Conservation (phyloP, 2,329 filamentous ascomycete species). For the Cytospora paraplurivora region DNA sequence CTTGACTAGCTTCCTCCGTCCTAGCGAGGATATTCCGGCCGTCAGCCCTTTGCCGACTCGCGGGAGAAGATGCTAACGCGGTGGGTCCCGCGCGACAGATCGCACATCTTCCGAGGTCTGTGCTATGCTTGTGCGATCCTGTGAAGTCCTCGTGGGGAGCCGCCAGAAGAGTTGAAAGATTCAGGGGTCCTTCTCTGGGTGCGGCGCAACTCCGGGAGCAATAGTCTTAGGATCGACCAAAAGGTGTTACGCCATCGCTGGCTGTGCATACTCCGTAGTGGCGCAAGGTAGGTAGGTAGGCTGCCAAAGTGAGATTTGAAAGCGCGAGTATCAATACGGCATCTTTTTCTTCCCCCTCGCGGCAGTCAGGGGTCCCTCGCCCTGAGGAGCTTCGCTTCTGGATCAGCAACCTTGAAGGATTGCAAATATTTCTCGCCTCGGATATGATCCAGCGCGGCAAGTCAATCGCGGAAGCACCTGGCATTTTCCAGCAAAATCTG, state of each 20-base stretch:
- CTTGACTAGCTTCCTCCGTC: not conserved
- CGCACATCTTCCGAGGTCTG: not conserved
- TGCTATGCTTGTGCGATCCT: not conserved
- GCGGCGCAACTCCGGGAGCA: not conserved
- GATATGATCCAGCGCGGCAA: not conserved
- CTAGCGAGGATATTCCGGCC: not conserved
- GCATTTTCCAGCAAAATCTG: not conserved
- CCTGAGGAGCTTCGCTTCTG: not conserved
- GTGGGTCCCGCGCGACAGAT: not conserved
- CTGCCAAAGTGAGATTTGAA: not conserved
- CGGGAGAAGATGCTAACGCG: not conserved
- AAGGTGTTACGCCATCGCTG: not conserved
- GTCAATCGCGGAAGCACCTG: not conserved
- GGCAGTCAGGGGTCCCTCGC: not conserved
- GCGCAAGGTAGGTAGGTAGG: not conserved
- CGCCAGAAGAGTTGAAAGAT: not conserved
- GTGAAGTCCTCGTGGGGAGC: not conserved
- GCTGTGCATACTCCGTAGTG: not conserved
- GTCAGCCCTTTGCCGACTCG: not conserved
- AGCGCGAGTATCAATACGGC: not conserved
- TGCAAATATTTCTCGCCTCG: not conserved
- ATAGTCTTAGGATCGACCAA: not conserved
- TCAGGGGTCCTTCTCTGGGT: not conserved
- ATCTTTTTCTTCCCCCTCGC: not conserved
- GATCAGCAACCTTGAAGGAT: not conserved